Base-by-base conservation (phyloP, 257 asterid species). In the Solanum chiquidenum region DNA sequence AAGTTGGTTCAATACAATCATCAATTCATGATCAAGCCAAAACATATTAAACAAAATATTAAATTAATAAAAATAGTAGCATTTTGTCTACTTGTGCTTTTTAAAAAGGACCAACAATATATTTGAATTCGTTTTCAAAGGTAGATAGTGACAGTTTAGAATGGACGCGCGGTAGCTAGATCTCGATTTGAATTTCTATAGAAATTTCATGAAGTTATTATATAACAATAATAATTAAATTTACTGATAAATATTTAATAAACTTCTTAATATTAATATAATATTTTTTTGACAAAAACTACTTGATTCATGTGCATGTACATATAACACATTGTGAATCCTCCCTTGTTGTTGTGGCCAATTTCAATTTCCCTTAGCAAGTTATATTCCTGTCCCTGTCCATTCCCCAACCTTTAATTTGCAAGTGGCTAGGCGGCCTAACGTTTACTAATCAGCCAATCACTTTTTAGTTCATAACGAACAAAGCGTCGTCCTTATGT, bases 1-100 rank as follows among this genome's bases (percentile, higher is more conserved):
- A 77, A 62, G 87, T 88, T 76, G 83, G 88, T 94, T 93, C 94
- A 92, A 93, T 88, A 92, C 92, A 91, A 94, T 94, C 94, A 94
- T 91, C 94, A 86, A 91, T 88, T 91, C 92, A 91, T 91, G 93
- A 93, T 91, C 58, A 82, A 75, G 77, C 55, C n/a, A 86, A 72
- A 58, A 88, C 84, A 91, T 88, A 72, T 29, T 18, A 46, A 20
- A 18, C 20, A 84, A 14, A 14, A 90, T 88, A 72, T 29, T 18
- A 46, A 20, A 18, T 71, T 87, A 31, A 14, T 71, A 86, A 88
- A 88, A 75, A 89, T 62, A 86, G 77, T 49, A 87, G 37, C 58
- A 84, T 83, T 91, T 89, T 93, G 95, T 92, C 95, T 88, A 35
- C 76, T 90, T 90, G 79, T 89, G 91, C 94, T 94, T 93, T 94